Conservation (phyloP, 1,284 basidiomycete species). For the Tilletia indica region DNA sequence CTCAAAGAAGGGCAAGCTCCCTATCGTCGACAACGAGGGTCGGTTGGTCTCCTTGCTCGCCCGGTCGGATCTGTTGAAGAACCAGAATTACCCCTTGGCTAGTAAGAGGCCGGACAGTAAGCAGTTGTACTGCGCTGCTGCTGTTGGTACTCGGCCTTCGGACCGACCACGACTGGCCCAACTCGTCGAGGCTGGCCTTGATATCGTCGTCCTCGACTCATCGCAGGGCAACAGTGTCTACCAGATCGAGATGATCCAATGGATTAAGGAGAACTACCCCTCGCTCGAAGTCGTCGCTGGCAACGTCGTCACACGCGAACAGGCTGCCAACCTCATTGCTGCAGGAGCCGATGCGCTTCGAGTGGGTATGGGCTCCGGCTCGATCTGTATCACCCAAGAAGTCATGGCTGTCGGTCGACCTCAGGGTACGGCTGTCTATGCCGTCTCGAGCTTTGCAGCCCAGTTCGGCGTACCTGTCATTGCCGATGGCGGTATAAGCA, state of each 20-base stretch:
- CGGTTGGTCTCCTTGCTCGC: conserved; percentile 51
- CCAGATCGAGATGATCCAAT: conserved; percentile 91
- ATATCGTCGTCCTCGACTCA: conserved; percentile 92
- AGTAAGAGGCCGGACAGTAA: conserved; percentile 88
- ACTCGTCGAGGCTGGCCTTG: conserved; percentile 89
- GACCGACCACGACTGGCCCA: conserved; percentile 82
- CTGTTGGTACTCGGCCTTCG: conserved; percentile 85
- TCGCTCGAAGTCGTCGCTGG: conserved; percentile 84
- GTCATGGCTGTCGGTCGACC: conserved; percentile 99
- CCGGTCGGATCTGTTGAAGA: conserved; percentile 94
- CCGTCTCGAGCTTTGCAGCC: conserved; percentile 87
- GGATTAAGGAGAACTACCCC: conserved; percentile 81
- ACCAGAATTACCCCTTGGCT: conserved; percentile 93
- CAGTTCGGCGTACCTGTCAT: conserved; percentile 95
- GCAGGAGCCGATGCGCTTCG: conserved; percentile 92
- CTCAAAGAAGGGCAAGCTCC: conserved; percentile 97
- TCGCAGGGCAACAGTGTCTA: conserved; percentile 93
- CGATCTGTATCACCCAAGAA: conserved; percentile 99
- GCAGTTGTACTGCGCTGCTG: conserved; percentile 96
- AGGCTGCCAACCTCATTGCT: conserved; percentile 87
- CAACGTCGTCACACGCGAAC: conserved; percentile 96
- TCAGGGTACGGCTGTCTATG: conserved; percentile 92
- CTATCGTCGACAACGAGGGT: conserved; percentile 50
- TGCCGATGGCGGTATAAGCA: conserved; percentile 94
- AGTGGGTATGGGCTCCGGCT: conserved; percentile 96